A percentile compares a stretch with the other conserved stretches of the same genome.
Evolutionary conservation across 257 asterid species (phyloP).

Genomic region (Nicotiana tabacum): DNA sequence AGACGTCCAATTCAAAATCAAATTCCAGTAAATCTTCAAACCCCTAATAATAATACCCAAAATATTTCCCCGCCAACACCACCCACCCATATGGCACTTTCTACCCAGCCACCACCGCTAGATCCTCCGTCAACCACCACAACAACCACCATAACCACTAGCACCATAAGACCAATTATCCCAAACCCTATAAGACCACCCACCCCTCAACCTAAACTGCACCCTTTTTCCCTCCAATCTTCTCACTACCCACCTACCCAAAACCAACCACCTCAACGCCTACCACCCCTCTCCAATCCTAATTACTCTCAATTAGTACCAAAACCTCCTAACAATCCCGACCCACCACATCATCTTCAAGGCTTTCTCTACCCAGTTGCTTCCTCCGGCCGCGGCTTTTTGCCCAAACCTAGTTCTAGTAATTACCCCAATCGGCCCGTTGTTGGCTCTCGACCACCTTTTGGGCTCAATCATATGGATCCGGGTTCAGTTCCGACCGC

Average conservation of each 20-base stretch:
- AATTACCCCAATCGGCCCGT: slow-evolving; percentile 26
- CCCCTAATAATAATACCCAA: slow-evolving; percentile 4
- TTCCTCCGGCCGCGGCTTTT: slow-evolving; percentile 58
- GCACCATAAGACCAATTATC: slow-evolving; percentile 21
- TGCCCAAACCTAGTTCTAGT: slow-evolving; percentile 30
- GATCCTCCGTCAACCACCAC: slow-evolving; percentile 12
- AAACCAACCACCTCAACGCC: slow-evolving; percentile 8
- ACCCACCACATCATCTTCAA: slow-evolving; percentile 29
- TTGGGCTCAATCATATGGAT: slow-evolving; percentile 47
- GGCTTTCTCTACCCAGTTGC: slow-evolving; percentile 56
- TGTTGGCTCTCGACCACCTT: slow-evolving; percentile 33
- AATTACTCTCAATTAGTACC: slow-evolving; percentile 54
- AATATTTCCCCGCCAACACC: slow-evolving; percentile 31
- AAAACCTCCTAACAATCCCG: neutral
- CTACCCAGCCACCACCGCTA: slow-evolving; percentile 27
- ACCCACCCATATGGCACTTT: slow-evolving; percentile 2
- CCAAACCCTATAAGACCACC: slow-evolving; percentile 22
- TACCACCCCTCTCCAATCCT: slow-evolving; percentile 53
- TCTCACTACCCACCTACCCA: slow-evolving; percentile 35
- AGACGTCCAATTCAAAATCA: neutral
- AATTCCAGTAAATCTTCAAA: neutral
- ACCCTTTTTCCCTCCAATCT: slow-evolving; percentile 25
- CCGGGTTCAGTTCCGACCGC: slow-evolving; percentile 28
- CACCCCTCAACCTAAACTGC: slow-evolving; percentile 30
- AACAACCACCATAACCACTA: slow-evolving; percentile 15